Evolutionary conservation across 139 green algal genomes (phyloP).

Genomic region (Monoraphidium neglectum): DNA sequence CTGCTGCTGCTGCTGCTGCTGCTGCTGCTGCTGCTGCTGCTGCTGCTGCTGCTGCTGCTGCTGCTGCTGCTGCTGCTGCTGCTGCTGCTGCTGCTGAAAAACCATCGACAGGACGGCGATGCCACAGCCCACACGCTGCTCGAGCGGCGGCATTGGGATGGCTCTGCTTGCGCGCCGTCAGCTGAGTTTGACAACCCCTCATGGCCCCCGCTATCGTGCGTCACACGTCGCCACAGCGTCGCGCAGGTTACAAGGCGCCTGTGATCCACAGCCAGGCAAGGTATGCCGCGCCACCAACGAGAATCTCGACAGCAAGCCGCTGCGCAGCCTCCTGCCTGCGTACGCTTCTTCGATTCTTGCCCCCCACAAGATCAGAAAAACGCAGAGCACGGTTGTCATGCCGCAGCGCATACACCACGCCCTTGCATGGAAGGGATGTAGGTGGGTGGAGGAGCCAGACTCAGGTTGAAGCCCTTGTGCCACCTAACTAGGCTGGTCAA

Average conservation of each 20-base stretch:
- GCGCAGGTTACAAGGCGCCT: not conserved
- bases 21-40: slow-evolving; percentile 19
- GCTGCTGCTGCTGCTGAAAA: not conserved
- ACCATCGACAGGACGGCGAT: too few relatives aligned
- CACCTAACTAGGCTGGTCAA: too few relatives aligned
- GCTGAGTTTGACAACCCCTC: not conserved
- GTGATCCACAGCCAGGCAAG: slow-evolving; percentile 14
- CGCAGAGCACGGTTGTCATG: slow-evolving; percentile 33
- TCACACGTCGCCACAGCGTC: not conserved
- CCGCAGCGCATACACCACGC: slow-evolving; percentile 55
- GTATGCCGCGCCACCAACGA: slow-evolving; percentile 18
- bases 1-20: slow-evolving; percentile 2
- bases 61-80: not conserved
- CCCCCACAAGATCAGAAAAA: slow-evolving; percentile 48
- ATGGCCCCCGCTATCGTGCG: not conserved
- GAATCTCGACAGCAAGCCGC: slow-evolving; percentile 6
- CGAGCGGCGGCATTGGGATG: not conserved
- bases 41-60: not conserved
- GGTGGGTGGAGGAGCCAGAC: too few relatives aligned
- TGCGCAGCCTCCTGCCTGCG: not conserved
- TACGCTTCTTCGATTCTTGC: slow-evolving; percentile 14
- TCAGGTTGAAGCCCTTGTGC: too few relatives aligned
- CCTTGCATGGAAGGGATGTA: too few relatives aligned
- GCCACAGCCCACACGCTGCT: not conserved
- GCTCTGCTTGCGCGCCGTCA: not conserved